A percentile compares a stretch with the other conserved stretches of the same genome.
Evolutionary conservation across 2,329 filamentous ascomycete species (phyloP).

Genomic region (Teratosphaeria nubilosa): DNA sequence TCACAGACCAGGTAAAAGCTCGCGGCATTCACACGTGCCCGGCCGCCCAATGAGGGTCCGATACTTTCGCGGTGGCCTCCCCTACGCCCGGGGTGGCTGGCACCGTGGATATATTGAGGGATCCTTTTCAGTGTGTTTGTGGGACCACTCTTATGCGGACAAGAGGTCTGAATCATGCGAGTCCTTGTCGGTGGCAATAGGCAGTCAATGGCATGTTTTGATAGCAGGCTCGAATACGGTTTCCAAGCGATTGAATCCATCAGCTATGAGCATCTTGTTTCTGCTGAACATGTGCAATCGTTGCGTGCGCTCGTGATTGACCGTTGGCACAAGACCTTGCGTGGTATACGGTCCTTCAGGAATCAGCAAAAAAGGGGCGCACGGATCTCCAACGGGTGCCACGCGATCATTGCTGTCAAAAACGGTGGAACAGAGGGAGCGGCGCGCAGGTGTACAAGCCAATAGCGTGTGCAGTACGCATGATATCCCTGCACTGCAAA

Average conservation of each 20-base stretch:
- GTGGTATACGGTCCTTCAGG: not conserved
- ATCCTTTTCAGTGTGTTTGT: too few relatives aligned
- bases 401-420: not conserved
- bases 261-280: not conserved
- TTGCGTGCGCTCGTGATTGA: not conserved
- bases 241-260: not conserved
- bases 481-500: not conserved
- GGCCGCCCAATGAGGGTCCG: too few relatives aligned
- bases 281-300: not conserved
- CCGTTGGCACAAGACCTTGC: not conserved
- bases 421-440: not conserved
- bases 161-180: too few relatives aligned
- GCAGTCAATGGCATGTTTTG: too few relatives aligned
- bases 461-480: not conserved
- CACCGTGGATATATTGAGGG: too few relatives aligned
- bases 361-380: not conserved
- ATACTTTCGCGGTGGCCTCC: too few relatives aligned
- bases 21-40: too few relatives aligned
- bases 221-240: too few relatives aligned
- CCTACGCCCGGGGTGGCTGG: too few relatives aligned
- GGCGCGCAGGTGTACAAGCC: not conserved
- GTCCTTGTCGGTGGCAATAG: too few relatives aligned
- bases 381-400: not conserved
- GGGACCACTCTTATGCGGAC: too few relatives aligned
- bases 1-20: too few relatives aligned